Conservation (phyloP, 2,329 filamentous ascomycete genomes). For the Nemania sp. region DNA sequence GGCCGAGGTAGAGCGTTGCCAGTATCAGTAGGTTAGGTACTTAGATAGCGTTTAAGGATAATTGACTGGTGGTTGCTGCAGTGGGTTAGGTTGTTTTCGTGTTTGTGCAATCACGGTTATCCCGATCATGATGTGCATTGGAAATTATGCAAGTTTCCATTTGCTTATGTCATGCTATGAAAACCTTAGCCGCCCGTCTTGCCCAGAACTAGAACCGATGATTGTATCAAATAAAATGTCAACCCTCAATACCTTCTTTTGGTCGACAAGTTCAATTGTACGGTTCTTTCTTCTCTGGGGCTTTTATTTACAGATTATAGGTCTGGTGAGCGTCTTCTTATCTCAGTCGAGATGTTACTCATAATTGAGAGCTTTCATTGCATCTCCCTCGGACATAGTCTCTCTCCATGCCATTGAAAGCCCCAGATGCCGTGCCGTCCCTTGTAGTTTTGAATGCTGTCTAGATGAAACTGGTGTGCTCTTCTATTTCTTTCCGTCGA, state of each 20-base stretch:
- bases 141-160: too few relatives aligned
- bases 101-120: too few relatives aligned
- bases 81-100: too few relatives aligned
- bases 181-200: too few relatives aligned
- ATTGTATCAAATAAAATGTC: too few relatives aligned
- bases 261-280: slow-evolving; percentile 15
- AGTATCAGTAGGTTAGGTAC: too few relatives aligned
- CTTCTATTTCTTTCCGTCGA: slow-evolving; percentile 40
- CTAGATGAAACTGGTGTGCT: neutral
- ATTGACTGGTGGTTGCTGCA: too few relatives aligned
- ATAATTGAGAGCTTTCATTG: neutral
- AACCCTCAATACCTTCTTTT: neutral
- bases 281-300: slow-evolving; percentile 4
- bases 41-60: too few relatives aligned
- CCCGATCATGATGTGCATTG: too few relatives aligned
- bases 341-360: slow-evolving; percentile 11
- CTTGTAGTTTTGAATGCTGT: neutral
- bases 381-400: neutral
- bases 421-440: neutral
- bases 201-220: neutral
- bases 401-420: slow-evolving; percentile 2
- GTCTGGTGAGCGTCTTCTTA: slow-evolving; percentile 6
- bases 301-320: slow-evolving; percentile 23
- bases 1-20: too few relatives aligned
- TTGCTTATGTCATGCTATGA: too few relatives aligned